These are phyloP conservation scores for Fusarium humuli DNA, from an alignment of 2,329 filamentous ascomycete species.

Conservation along the genomic window DNA sequence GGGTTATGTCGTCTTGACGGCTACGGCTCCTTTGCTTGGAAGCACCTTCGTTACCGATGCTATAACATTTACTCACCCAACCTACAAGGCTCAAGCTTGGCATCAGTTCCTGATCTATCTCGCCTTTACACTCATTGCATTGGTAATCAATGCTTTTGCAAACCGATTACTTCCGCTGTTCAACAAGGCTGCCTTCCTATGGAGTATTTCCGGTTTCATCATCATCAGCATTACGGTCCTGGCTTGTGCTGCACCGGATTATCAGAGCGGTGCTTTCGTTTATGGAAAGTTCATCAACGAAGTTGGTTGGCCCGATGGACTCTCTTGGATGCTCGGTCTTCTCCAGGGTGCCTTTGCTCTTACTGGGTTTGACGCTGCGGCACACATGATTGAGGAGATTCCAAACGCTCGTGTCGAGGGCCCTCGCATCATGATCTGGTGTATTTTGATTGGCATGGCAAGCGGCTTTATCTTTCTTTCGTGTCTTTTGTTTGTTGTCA, in stretches of 20 bases:
- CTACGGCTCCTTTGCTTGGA: slow-evolving; percentile 74
- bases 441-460: slow-evolving; percentile 71
- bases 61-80: slow-evolving; percentile 69
- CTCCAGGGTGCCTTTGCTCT: slow-evolving; percentile 64
- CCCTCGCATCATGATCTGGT: slow-evolving; percentile 74
- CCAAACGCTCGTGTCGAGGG: slow-evolving; percentile 68
- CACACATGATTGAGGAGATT: slow-evolving; percentile 64
- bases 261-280: slow-evolving; percentile 72
- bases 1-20: slow-evolving; percentile 77
- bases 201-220: slow-evolving; percentile 76
- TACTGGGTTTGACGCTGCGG: slow-evolving; percentile 61
- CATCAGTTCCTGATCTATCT: slow-evolving; percentile 81
- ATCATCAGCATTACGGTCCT: slow-evolving; percentile 78
- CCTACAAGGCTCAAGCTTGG: slow-evolving; percentile 70
- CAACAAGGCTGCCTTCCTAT: slow-evolving; percentile 76
- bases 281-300: slow-evolving; percentile 76
- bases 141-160: slow-evolving; percentile 74
- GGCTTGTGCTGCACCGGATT: slow-evolving; percentile 73
- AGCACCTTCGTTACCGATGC: slow-evolving; percentile 75
- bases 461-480: slow-evolving; percentile 72
- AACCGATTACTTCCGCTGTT: slow-evolving; percentile 68
- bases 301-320: slow-evolving; percentile 75
- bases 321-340: slow-evolving; percentile 68
- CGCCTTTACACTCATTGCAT: slow-evolving; percentile 69
- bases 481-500: slow-evolving; percentile 72